Base-by-base conservation (phyloP, 1,139 yeast species). In the Pneumocystis sp. region DNA sequence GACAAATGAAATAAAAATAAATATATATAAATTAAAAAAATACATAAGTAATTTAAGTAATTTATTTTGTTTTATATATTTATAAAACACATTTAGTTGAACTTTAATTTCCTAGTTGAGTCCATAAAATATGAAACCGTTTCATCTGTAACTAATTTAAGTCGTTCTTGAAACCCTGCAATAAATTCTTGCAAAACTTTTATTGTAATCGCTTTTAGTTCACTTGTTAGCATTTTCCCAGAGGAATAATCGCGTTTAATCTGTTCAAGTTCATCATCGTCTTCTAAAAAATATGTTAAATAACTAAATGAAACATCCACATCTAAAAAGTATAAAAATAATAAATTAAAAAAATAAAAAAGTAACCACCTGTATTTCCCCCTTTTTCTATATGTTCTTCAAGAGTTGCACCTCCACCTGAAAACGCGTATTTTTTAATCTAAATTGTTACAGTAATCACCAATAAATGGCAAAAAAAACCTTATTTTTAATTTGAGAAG, bases 241-340 rank as follows among this genome's bases (percentile, higher is more conserved):
- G 45, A 59, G 31, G 61, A 59, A 42, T 59, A 39, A 10, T 25
- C 83, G 59, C 82, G 81, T 68, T 85, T 83, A 71, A 87, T 79
- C 64, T 80, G 76, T 65, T 80, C 81, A 72, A 95, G 81, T 73
- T 87, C 84, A 57, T 80, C 93, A 74, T 95, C 98, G 74, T 91
- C 97, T 70, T 89, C 87, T 67, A 84, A 79, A 80, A 95, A 90
- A 79, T 93, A 93, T 12, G 91, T 83, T 72, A 95, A 78, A 76
- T 95, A 95, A 78, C 91, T 97, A 79, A 79, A 95, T 1, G 98
- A 89, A 65, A 95, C 97, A 76, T 95, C 99, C 56, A 91, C 86
- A 70, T 93, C 97, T 50, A 50, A 50, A 50, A 50, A 45, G 25
- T 17, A 40, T 25, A 50, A 12, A 50, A 50, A 25, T 25, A 50